Conservation (phyloP, 805 yeast genomes). For the Zygoascus biomembranicola region DNA sequence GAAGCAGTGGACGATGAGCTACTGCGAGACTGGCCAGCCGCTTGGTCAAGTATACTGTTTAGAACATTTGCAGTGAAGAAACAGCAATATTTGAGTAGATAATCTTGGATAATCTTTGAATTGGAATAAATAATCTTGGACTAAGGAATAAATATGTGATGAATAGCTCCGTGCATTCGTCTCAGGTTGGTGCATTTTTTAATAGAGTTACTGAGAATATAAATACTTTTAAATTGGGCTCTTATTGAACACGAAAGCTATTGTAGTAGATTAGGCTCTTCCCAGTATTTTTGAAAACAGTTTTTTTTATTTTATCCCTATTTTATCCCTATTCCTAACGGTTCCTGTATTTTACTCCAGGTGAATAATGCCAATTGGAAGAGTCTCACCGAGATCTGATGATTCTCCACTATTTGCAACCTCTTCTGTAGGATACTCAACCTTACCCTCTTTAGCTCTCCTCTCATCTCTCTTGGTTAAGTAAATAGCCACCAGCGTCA, state of each 20-base stretch:
- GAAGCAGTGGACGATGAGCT: constrained; percentile 1
- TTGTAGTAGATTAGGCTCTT: too few species aligned
- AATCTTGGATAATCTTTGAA: too few species aligned
- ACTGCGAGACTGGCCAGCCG: neutral
- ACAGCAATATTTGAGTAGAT: neutral
- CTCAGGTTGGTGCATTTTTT: too few species aligned
- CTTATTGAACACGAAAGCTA: too few species aligned
- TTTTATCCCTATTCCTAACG: too few species aligned
- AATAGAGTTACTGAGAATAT: too few species aligned
- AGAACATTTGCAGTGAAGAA: neutral
- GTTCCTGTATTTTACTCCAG: neutral
- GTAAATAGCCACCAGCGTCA: neutral
- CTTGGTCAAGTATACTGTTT: neutral
- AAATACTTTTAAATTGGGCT: too few species aligned
- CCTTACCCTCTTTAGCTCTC: neutral
- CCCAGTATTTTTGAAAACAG: too few species aligned
- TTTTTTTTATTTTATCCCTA: too few species aligned
- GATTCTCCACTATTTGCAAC: neutral
- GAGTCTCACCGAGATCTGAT: neutral
- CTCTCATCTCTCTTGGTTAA: neutral
- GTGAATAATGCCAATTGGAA: neutral
- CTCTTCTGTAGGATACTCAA: neutral
- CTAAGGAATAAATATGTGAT: neutral
- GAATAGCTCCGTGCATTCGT: too few species aligned
- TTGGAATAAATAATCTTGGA: neutral